Percentiles rank a stretch among this genome's conserved stretches.
Conservation (phyloP, 2,329 filamentous ascomycete genomes). For the Alternaria brassicae region DNA sequence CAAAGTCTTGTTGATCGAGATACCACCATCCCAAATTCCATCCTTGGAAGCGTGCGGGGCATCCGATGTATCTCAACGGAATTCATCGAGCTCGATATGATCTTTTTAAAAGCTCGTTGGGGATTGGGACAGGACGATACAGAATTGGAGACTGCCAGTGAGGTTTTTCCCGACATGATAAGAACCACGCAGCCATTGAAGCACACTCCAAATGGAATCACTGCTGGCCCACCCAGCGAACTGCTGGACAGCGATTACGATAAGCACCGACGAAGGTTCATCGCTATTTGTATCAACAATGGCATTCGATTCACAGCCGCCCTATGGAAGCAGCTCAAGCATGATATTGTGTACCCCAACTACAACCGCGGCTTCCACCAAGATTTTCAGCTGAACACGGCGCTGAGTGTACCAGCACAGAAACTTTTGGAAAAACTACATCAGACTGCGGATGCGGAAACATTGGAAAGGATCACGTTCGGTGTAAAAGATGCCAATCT, state of each 20-base stretch:
- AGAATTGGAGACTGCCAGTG: not conserved
- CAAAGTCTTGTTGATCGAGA: not conserved
- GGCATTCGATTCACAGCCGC: slow-evolving; percentile 16
- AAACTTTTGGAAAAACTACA: slow-evolving; percentile 12
- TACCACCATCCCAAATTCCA: slow-evolving; percentile 14
- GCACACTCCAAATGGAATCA: not conserved
- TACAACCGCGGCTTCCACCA: slow-evolving; percentile 18
- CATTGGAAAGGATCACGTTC: not conserved
- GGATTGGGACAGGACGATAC: not conserved
- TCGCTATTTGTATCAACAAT: slow-evolving; percentile 21
- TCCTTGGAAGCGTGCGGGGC: not conserved
- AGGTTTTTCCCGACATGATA: slow-evolving; percentile 1
- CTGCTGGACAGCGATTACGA: slow-evolving; percentile 5
- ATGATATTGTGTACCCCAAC: slow-evolving; percentile 18
- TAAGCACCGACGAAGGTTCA: slow-evolving; percentile 14
- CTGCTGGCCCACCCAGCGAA: not conserved
- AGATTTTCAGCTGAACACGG: slow-evolving; percentile 11
- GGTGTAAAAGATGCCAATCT: slow-evolving; percentile 16
- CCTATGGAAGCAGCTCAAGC: slow-evolving; percentile 22
- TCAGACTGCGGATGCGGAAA: not conserved
- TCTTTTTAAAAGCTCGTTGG: slow-evolving; percentile 13
- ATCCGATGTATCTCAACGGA: slow-evolving; percentile 16
- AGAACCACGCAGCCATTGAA: not conserved
- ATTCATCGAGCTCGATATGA: slow-evolving; percentile 18
- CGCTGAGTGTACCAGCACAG: slow-evolving; percentile 8